These are phyloP conservation scores for Singerocomus rubriflavus DNA, from an alignment of 1,284 basidiomycete genomes.

Conservation along the genomic window DNA sequence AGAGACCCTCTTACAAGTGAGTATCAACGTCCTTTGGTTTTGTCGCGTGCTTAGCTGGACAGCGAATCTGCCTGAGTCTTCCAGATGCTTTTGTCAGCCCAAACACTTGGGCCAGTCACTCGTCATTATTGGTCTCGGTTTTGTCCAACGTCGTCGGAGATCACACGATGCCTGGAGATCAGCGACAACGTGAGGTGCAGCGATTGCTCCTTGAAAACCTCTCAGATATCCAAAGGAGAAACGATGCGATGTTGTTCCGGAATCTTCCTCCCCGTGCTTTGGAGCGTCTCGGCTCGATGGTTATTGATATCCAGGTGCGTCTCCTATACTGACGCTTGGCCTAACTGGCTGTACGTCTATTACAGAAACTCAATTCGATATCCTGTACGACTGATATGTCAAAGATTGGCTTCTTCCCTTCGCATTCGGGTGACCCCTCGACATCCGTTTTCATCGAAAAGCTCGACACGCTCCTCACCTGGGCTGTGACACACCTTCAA, in stretches of 20 bases:
- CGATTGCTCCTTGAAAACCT: conserved; percentile 48
- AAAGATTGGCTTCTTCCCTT: conserved; percentile 58
- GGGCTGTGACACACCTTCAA: conserved; percentile 83
- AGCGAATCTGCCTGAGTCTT: conserved; percentile 63
- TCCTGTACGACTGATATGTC: conserved; percentile 66
- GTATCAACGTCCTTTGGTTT: conserved; percentile 7
- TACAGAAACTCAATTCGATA: conserved; percentile 78
- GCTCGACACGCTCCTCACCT: conserved; percentile 79
- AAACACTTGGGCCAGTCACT: conserved; percentile 57
- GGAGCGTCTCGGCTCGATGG: conserved; percentile 57
- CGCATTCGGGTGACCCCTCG: conserved; percentile 37
- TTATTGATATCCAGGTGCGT: conserved; percentile 70
- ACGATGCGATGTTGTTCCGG: conserved; percentile 75
- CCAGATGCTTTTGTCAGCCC: conserved; percentile 78
- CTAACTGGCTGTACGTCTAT: background rate
- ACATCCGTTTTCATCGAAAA: conserved; percentile 59
- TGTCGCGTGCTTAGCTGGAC: conserved; percentile 5
- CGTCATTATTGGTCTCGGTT: conserved; percentile 43
- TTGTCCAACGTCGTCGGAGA: conserved; percentile 41
- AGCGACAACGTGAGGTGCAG: conserved; percentile 40
- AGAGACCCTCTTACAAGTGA: conserved; percentile 57
- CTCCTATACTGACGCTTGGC: background rate
- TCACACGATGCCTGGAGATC: conserved; percentile 30
- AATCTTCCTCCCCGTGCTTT: conserved; percentile 59
- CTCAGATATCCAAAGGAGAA: conserved; percentile 61